Percentiles rank a stretch among this genome's conserved stretches.
Conservation (phyloP, 2,329 filamentous ascomycete species). For the Colletotrichum spaethianum region DNA sequence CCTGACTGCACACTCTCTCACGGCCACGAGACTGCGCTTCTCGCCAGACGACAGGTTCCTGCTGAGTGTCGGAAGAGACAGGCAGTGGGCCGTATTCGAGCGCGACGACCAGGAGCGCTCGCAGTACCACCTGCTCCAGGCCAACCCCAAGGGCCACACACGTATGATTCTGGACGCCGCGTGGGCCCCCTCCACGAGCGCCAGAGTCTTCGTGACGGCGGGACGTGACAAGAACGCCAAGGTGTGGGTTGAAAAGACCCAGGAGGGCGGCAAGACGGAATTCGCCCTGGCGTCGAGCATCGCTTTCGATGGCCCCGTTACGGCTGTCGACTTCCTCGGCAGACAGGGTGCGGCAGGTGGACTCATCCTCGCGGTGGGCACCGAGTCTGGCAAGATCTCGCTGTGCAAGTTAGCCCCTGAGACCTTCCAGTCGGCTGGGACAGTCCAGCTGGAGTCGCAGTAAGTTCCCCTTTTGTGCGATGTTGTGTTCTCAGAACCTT, state of each 20-base stretch:
- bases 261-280: conserved; percentile 50
- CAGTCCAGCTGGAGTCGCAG: conserved; percentile 53
- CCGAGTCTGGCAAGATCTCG: conserved; percentile 66
- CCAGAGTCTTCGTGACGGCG: conserved; percentile 82
- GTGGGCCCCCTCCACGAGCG: conserved; percentile 76
- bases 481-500: not conserved
- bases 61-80: conserved; percentile 90
- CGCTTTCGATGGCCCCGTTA: conserved; percentile 72
- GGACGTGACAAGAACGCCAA: conserved; percentile 90
- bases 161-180: conserved; percentile 93
- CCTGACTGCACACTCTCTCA: conserved; percentile 87
- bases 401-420: conserved; percentile 58
- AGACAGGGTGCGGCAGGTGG: conserved; percentile 47
- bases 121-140: conserved; percentile 71
- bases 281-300: conserved; percentile 70
- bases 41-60: conserved; percentile 80
- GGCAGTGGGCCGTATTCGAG: conserved; percentile 90
- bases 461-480: conserved; percentile 48
- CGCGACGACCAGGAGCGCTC: conserved; percentile 55
- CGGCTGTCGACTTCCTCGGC: conserved; percentile 77
- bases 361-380: conserved; percentile 69
- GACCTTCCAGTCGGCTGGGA: conserved; percentile 54
- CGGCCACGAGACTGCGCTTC: conserved; percentile 87
- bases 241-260: conserved; percentile 68
- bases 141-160: conserved; percentile 87